Evolutionary conservation across 2,329 filamentous ascomycete species (phyloP).

Genomic region (Dactylella cylindrospora): DNA sequence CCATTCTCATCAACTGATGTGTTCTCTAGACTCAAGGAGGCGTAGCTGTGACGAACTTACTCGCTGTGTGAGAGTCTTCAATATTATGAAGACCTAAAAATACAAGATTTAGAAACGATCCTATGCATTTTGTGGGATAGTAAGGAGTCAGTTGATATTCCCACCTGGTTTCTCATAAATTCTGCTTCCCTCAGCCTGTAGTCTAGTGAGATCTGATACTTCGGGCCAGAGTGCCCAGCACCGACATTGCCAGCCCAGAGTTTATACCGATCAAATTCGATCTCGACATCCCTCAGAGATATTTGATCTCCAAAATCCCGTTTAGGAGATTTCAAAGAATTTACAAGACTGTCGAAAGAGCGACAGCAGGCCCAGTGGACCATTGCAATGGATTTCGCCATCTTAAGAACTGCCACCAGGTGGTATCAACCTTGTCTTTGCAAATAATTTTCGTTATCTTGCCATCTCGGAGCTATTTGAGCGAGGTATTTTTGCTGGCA

Average conservation of each 20-base stretch:
- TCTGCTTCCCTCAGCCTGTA: constrained; percentile 45
- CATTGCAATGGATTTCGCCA: neutral
- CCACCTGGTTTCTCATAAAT: constrained; percentile 42
- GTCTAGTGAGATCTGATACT: constrained; percentile 44
- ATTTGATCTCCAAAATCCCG: constrained; percentile 7
- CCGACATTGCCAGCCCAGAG: constrained; percentile 47
- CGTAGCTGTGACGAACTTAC: no score
- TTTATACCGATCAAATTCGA: constrained; percentile 46
- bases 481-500: no score
- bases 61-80: no score
- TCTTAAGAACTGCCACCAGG: neutral
- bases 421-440: no score
- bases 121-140: no score
- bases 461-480: no score
- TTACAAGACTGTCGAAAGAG: neutral
- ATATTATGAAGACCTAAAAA: no score
- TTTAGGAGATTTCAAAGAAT: neutral
- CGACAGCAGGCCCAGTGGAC: neutral
- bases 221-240: constrained; percentile 32
- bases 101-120: no score
- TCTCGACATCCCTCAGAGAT: constrained; percentile 5
- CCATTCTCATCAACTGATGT: no score
- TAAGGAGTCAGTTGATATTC: no score
- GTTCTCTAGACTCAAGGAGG: no score
- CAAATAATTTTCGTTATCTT: no score